Percentiles rank a stretch among this genome's conserved stretches.
phyloP scores from a whole-genome alignment of 2,329 filamentous ascomycete genomes.

The Sordariomycetes sp. region DNA sequence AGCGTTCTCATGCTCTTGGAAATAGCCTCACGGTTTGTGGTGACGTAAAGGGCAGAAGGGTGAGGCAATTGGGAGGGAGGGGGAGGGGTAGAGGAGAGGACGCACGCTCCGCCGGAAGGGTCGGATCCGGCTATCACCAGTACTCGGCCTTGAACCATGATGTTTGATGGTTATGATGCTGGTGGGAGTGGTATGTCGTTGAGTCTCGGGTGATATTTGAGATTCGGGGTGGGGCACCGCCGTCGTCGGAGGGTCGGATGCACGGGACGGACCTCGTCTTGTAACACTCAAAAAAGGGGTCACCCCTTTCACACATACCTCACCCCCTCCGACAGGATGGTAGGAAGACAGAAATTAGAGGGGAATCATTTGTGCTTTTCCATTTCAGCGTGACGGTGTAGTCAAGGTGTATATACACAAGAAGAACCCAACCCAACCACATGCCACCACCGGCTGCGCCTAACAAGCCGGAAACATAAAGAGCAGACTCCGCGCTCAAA shows the following conservation, averaged over 20 bases:
- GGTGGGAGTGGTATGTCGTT: not conserved
- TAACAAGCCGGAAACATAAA: not conserved
- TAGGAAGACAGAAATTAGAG: not conserved
- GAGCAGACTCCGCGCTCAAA: not conserved
- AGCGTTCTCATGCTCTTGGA: not conserved
- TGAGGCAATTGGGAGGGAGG: constrained; percentile 3
- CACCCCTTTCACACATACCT: no score
- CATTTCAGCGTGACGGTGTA: not conserved
- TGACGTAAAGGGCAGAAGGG: not conserved
- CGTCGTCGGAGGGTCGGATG: no score
- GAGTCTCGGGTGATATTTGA: not conserved
- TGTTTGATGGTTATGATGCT: no score
- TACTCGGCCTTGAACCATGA: constrained; percentile 43
- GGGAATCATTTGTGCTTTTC: not conserved
- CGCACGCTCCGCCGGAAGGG: constrained; percentile 78
- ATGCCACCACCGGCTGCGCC: not conserved
- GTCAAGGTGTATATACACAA: not conserved
- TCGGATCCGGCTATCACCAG: constrained; percentile 84
- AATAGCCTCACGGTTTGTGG: no score
- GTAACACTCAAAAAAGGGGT: no score
- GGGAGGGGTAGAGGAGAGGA: constrained; percentile 10
- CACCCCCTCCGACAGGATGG: no score
- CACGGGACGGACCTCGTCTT: no score
- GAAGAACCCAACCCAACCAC: not conserved
- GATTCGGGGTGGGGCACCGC: no score